phyloP scores from a whole-genome alignment of 768 basidiomycete species.

The Sporobolomyces roseus region DNA sequence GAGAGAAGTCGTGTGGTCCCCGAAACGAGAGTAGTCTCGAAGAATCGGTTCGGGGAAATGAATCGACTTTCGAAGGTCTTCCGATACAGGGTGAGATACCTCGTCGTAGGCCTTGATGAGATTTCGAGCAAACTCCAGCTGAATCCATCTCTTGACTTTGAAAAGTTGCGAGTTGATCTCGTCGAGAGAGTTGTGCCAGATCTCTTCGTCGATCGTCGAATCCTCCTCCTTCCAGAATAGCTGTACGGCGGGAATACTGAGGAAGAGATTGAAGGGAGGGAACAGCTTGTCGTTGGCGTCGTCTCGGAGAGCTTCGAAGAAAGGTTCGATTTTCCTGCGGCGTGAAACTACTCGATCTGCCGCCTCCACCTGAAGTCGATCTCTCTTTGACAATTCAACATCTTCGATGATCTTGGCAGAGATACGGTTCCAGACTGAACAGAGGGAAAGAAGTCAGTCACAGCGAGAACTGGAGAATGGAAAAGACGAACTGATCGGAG shows the following conservation, averaged over 20 bases:
- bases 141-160: neutral
- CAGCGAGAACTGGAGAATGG: neutral
- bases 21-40: neutral
- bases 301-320: neutral
- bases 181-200: neutral
- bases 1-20: neutral
- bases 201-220: neutral
- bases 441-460: neutral
- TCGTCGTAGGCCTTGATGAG: neutral
- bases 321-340: neutral
- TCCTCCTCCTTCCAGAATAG: slow-evolving; percentile 4
- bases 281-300: neutral
- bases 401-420: neutral
- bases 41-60: neutral
- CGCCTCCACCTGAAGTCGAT: neutral
- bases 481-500: neutral
- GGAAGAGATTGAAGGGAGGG: neutral
- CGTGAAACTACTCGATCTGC: neutral
- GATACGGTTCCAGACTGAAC: neutral
- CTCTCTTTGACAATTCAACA: neutral
- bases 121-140: neutral
- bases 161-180: neutral
- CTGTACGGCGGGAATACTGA: neutral
- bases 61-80: neutral
- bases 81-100: neutral